Percentiles rank a stretch among this genome's conserved stretches.
phyloP scores from a whole-genome alignment of 495 filamentous ascomycete genomes.

The Penicillium flavigenum region DNA sequence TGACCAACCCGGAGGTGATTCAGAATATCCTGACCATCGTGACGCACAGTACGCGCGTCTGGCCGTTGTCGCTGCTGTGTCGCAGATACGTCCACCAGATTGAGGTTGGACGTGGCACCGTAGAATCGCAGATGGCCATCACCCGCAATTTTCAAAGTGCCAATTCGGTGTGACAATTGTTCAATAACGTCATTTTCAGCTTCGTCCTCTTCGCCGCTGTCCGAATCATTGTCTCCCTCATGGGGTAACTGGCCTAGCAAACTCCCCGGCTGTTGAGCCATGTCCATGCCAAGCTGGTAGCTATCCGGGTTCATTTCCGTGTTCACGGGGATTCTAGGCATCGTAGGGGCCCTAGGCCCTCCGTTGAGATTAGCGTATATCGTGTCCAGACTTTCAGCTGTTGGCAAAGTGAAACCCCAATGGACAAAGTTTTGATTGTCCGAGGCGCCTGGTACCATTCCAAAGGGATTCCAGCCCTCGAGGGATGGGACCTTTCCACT shows the following conservation, averaged over 20 bases:
- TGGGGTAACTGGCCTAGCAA: constrained; percentile 24
- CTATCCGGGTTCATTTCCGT: constrained; percentile 32
- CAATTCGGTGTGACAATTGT: constrained; percentile 48
- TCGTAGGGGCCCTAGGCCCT: background rate
- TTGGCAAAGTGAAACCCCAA: constrained; percentile 46
- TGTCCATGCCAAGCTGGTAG: constrained; percentile 36
- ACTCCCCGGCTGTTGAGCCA: constrained; percentile 35
- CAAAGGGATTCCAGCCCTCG: constrained; percentile 27
- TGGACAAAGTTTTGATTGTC: constrained; percentile 31
- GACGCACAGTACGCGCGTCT: constrained; percentile 49
- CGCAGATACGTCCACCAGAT: constrained; percentile 46
- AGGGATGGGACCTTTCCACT: constrained; percentile 20
- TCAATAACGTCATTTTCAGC: constrained; percentile 48
- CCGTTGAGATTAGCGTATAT: constrained; percentile 42
- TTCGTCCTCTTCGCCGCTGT: constrained; percentile 47
- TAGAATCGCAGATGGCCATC: constrained; percentile 52
- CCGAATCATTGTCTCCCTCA: constrained; percentile 34
- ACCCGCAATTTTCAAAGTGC: constrained; percentile 48
- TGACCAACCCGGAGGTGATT: constrained; percentile 46
- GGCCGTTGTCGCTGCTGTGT: constrained; percentile 51
- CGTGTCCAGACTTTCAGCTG: constrained; percentile 42
- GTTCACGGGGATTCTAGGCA: constrained; percentile 21
- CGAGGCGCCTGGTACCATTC: constrained; percentile 23
- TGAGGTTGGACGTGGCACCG: constrained; percentile 51
- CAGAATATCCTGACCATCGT: constrained; percentile 47